Evolutionary conservation across 2,329 filamentous ascomycete genomes (phyloP), one percentile per base, ranked within the genome.

Genomic region (Colletotrichum sp.): DNA sequence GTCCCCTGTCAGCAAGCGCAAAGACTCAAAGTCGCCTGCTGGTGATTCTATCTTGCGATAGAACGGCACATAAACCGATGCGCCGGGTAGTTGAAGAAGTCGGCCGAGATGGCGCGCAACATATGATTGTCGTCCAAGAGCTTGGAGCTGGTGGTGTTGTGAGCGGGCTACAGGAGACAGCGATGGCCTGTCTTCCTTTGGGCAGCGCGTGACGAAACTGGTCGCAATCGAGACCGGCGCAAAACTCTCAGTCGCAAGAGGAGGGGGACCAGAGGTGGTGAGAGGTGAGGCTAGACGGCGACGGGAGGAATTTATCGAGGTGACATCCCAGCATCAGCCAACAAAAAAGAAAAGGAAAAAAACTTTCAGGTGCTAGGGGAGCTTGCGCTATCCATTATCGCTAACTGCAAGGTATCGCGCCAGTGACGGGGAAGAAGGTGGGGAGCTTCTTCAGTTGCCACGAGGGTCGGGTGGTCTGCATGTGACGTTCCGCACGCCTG

Each of bases 1-100:
- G 84, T 87, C 87, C 83, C 87, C 86, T 80, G 82, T 80, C 80
- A 91, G 89, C 90, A 92, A 92, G 89, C 90, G 90, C 90, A 92
- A 92, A 92, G 90, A 92, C 90, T 90, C 84, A 80, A 92, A 92
- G 90, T 92, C 90, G 90, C 90, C 85, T 89, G 90, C 89, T 84
- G 85, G 79, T 81, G 72, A 79, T 81, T 79, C 84, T 89, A 90
- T 84, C 80, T 83, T 78, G 77, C 62, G 65, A 74, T 79, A 73
- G 79, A 75, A 74, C 80, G 86, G 86, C 87, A 85, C 88, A 90
- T 90, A 79, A 79, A 84, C 66, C 68, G 78, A 82, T 83, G 85
- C 81, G 86, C 84, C 84, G 68, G 64, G 69, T 66, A 13, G 71
- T 63, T 71, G 77, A 67, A 78, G 76, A 77, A 62, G 75, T 57